Evolutionary conservation across 2,329 filamentous ascomycete genomes (phyloP).

Genomic region (Colletotrichum phormii): DNA sequence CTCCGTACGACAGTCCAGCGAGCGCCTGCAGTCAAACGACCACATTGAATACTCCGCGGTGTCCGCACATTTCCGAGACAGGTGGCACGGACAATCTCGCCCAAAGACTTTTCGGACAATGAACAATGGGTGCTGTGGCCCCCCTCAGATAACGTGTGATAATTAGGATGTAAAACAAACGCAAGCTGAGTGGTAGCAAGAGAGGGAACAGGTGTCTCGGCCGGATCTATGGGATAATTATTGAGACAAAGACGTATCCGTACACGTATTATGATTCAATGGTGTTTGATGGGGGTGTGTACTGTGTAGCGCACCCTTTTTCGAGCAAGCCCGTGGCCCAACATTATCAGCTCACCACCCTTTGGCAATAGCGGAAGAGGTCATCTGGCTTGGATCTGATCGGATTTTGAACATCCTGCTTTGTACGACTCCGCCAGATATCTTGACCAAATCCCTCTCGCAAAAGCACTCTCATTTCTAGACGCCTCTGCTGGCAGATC

Average conservation of each 20-base stretch:
- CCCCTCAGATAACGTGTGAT: not conserved
- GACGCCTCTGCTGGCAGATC: too few species aligned
- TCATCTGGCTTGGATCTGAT: too few species aligned
- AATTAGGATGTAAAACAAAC: not conserved
- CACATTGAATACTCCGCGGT: not conserved
- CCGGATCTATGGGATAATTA: not conserved
- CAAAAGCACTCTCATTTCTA: too few species aligned
- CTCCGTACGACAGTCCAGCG: not conserved
- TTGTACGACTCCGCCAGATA: too few species aligned
- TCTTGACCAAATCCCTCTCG: too few species aligned
- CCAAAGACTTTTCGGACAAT: not conserved
- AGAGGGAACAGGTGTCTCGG: not conserved
- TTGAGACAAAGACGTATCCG: not conserved
- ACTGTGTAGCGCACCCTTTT: not conserved
- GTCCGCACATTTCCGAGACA: slow-evolving; percentile 5
- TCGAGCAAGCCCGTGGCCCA: not conserved
- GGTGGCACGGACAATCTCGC: not conserved
- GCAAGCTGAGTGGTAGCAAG: not conserved
- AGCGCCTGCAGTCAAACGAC: not conserved
- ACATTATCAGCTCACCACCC: not conserved
- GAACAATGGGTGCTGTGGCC: not conserved
- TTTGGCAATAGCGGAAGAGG: not conserved
- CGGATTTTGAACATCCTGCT: too few species aligned
- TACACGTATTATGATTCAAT: not conserved
- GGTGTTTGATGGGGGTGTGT: not conserved